A percentile compares a stretch with the other conserved stretches of the same genome.
Conservation (phyloP, 2,329 filamentous ascomycete species). For the Emergomyces pasteurianus region DNA sequence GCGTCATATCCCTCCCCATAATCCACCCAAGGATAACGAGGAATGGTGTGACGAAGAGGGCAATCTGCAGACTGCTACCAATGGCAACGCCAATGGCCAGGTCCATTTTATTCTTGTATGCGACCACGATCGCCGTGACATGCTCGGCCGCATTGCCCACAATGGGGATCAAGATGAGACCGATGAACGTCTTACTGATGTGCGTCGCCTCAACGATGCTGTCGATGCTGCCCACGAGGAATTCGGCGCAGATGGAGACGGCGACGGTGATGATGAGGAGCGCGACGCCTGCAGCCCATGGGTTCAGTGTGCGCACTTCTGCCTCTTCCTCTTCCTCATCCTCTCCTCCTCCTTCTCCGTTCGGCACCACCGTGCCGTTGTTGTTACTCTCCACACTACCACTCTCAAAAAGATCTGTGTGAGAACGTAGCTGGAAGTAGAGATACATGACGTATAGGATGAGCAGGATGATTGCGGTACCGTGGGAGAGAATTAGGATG, state of each 20-base stretch:
- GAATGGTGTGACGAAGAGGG: slow-evolving; percentile 67
- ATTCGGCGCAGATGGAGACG: slow-evolving; percentile 64
- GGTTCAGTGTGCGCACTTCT: slow-evolving; percentile 45
- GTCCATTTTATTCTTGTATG: slow-evolving; percentile 58
- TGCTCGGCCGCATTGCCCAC: slow-evolving; percentile 73
- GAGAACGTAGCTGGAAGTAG: slow-evolving; percentile 64
- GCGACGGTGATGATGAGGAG: slow-evolving; percentile 58
- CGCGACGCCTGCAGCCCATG: slow-evolving; percentile 52
- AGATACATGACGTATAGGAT: slow-evolving; percentile 66
- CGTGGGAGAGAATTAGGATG: slow-evolving; percentile 60
- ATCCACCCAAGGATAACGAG: slow-evolving; percentile 73
- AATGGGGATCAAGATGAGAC: slow-evolving; percentile 66
- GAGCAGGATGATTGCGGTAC: slow-evolving; percentile 63
- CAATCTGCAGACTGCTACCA: slow-evolving; percentile 72
- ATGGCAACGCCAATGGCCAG: slow-evolving; percentile 67
- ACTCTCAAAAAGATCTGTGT: slow-evolving; percentile 57
- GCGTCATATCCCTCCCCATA: slow-evolving; percentile 58
- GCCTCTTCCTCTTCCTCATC: slow-evolving; percentile 27
- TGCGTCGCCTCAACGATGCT: slow-evolving; percentile 55
- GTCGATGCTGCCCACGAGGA: slow-evolving; percentile 65
- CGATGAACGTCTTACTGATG: slow-evolving; percentile 72
- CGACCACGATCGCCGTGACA: slow-evolving; percentile 69
- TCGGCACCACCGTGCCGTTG: slow-evolving; percentile 11
- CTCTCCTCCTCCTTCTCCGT: not conserved
- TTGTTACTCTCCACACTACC: slow-evolving; percentile 13